These are phyloP conservation scores for Thymus quinquecostatus DNA, from an alignment of 257 asterid genomes.

Conservation along the genomic window DNA sequence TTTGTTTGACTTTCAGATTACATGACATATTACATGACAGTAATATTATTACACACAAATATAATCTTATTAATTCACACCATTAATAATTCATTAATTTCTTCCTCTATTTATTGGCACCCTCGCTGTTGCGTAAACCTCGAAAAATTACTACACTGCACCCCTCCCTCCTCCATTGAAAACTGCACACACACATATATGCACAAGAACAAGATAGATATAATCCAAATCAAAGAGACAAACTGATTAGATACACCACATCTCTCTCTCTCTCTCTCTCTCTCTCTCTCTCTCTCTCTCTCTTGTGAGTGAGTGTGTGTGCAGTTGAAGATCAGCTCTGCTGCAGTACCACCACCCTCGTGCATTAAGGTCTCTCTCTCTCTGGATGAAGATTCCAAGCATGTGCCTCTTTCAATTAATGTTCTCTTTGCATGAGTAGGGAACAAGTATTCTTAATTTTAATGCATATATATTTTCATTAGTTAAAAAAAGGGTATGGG, in stretches of 20 bases:
- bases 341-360: constrained; percentile 37
- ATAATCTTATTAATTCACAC: constrained; percentile 31
- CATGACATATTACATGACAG: constrained; percentile 32
- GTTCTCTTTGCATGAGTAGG: constrained; percentile 63
- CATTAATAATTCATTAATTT: constrained; percentile 6
- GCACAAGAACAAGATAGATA: neutral
- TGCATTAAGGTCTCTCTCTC: constrained; percentile 61
- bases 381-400: constrained; percentile 55
- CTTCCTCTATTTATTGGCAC: constrained; percentile 45
- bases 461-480: neutral
- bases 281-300: constrained; percentile 22
- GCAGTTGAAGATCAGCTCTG: constrained; percentile 19
- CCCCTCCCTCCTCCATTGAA: constrained; percentile 23
- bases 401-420: constrained; percentile 57
- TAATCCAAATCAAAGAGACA: constrained; percentile 53
- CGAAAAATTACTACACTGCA: neutral
- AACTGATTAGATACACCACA: constrained; percentile 49
- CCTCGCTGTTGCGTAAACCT: neutral
- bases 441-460: constrained; percentile 45
- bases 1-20: constrained; percentile 52
- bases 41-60: neutral
- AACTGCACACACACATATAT: constrained; percentile 26
- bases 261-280: constrained; percentile 35
- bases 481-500: constrained; percentile 55
- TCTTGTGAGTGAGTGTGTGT: constrained; percentile 1